phyloP scores from a whole-genome alignment of 148 eudicot species.

The Arbutus unedo region DNA sequence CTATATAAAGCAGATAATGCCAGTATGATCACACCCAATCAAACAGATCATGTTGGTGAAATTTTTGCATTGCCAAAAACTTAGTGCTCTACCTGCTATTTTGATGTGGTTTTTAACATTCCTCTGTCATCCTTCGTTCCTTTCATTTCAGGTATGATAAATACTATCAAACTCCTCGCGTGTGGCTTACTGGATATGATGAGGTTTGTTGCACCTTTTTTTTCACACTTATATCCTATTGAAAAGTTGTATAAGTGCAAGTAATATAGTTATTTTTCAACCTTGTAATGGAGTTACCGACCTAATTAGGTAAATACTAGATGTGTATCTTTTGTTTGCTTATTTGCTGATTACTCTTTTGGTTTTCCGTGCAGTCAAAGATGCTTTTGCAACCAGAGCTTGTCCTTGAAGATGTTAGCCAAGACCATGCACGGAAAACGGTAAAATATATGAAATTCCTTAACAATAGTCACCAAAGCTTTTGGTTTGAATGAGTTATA shows the following conservation, averaged over 20 bases:
- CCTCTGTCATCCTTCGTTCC: neutral
- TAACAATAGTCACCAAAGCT: neutral
- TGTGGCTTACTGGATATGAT: constrained; percentile 99
- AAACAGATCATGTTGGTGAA: neutral
- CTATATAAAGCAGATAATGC: neutral
- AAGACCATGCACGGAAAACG: constrained; percentile 97
- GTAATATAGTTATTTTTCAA: neutral
- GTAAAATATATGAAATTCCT: constrained; percentile 37
- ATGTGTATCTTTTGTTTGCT: neutral
- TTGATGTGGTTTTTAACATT: neutral
- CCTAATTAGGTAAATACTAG: neutral
- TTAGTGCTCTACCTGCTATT: neutral
- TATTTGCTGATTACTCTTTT: neutral
- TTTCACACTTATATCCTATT: neutral
- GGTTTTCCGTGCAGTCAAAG: constrained; percentile 63
- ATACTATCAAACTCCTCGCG: constrained; percentile 97
- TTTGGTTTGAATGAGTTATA: neutral
- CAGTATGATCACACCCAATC: neutral
- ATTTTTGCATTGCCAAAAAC: too few relatives aligned
- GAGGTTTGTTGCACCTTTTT: constrained; percentile 53
- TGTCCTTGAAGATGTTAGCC: constrained; percentile 96
- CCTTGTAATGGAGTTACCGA: neutral
- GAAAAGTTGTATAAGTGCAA: neutral
- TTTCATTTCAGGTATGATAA: constrained; percentile 75
- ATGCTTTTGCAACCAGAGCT: constrained; percentile 93